These are phyloP conservation scores for Ogataea dorogensis DNA, from an alignment of 805 yeast species.

Conservation along the genomic window DNA sequence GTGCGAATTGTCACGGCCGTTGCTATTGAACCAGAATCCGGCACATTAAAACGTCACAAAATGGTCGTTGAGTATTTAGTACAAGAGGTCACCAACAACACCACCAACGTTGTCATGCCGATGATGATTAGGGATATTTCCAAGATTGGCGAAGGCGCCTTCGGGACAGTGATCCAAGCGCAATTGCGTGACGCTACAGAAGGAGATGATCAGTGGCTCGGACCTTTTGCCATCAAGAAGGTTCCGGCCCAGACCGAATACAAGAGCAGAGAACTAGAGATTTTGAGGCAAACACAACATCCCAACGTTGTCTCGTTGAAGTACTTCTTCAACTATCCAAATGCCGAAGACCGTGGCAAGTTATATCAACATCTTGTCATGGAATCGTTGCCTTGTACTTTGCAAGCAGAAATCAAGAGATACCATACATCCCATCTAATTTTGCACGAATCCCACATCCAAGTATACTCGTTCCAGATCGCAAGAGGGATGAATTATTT, in stretches of 20 bases:
- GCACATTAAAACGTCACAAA: slow-evolving; percentile 1
- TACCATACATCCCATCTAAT: slow-evolving; percentile 59
- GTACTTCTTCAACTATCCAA: slow-evolving; percentile 67
- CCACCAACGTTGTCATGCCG: slow-evolving; percentile 48
- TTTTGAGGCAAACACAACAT: slow-evolving; percentile 70
- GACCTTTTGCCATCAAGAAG: slow-evolving; percentile 81
- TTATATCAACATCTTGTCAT: slow-evolving; percentile 78
- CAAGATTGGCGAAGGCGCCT: slow-evolving; percentile 82
- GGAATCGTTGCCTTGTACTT: slow-evolving; percentile 83
- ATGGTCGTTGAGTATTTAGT: slow-evolving; percentile 46
- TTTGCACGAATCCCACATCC: slow-evolving; percentile 70
- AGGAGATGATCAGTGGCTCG: slow-evolving; percentile 49
- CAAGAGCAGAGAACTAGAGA: slow-evolving; percentile 77
- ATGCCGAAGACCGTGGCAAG: slow-evolving; percentile 55
- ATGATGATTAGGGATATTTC: slow-evolving; percentile 73
- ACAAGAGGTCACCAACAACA: slow-evolving; percentile 61
- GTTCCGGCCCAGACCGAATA: slow-evolving; percentile 88
- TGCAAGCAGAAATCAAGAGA: slow-evolving; percentile 72
- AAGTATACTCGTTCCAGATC: slow-evolving; percentile 74
- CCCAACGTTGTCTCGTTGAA: slow-evolving; percentile 74
- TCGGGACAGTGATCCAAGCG: slow-evolving; percentile 82
- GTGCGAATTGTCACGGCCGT: too few relatives aligned
- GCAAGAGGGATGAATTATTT: slow-evolving; percentile 81
- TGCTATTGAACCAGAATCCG: background rate
- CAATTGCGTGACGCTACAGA: slow-evolving; percentile 36